Conservation (phyloP, 192 early-diverging fungal genomes). For the Entomortierella parvispora region DNA sequence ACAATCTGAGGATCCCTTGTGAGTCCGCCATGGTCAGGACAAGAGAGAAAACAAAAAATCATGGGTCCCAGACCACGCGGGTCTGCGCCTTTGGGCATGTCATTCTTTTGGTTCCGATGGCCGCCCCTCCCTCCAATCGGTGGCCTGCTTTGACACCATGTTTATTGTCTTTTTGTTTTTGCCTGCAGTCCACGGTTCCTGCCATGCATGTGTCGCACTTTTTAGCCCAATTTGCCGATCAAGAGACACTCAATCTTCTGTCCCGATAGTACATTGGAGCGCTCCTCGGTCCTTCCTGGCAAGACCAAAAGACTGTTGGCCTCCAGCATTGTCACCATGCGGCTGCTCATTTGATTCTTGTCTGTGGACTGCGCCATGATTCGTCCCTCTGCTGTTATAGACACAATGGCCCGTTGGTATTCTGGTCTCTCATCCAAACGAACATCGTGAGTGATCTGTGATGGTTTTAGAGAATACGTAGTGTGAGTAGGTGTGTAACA, state of each 20-base stretch:
- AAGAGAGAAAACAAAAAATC: no score
- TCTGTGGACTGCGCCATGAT: conserved; percentile 70
- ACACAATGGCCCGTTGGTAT: conserved; percentile 66
- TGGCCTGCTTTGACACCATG: no score
- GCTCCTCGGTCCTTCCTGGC: conserved; percentile 59
- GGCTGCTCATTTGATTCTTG: conserved; percentile 79
- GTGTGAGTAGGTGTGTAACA: neutral
- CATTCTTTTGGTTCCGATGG: no score
- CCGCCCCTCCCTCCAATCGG: no score
- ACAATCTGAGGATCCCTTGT: no score
- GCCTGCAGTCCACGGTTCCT: no score
- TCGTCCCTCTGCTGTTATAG: conserved; percentile 33
- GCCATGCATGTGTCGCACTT: neutral
- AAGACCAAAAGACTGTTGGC: conserved; percentile 86
- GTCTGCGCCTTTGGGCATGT: no score
- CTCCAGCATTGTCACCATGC: conserved; percentile 77
- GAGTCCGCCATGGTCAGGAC: no score
- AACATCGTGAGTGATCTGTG: conserved; percentile 61
- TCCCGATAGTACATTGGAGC: conserved; percentile 47
- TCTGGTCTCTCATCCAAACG: conserved; percentile 74
- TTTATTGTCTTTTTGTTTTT: no score
- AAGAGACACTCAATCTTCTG: conserved; percentile 62
- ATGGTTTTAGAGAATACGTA: neutral
- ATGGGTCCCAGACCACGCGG: no score
- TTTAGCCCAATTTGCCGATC: conserved; percentile 57